These are phyloP conservation scores for Amanita fuliginea DNA, from an alignment of 768 basidiomycete species.

Conservation along the genomic window DNA sequence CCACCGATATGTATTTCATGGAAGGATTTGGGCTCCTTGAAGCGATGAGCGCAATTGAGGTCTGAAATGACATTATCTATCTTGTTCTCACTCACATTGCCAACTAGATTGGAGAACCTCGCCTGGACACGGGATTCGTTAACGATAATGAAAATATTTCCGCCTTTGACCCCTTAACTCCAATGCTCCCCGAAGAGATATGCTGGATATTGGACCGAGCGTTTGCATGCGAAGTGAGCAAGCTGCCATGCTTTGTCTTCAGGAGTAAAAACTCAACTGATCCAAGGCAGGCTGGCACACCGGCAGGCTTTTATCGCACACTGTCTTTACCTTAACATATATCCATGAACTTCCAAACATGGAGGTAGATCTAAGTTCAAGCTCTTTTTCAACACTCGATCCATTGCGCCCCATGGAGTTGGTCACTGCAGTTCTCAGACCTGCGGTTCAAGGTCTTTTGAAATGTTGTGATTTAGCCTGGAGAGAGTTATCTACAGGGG, in stretches of 20 bases:
- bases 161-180: conserved; percentile 51
- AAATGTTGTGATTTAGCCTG: conserved; percentile 79
- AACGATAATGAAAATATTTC: conserved; percentile 28
- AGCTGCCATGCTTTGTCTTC: neutral
- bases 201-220: conserved; percentile 83
- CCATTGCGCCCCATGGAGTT: conserved; percentile 46
- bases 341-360: conserved; percentile 54
- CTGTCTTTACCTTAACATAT: conserved; percentile 71
- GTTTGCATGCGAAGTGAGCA: conserved; percentile 65
- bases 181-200: conserved; percentile 65
- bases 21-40: conserved; percentile 69
- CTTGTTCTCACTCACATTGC: conserved; percentile 9
- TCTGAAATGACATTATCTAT: conserved; percentile 18
- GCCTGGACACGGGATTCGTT: conserved; percentile 75
- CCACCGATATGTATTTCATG: conserved; percentile 52
- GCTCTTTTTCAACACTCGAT: conserved; percentile 21
- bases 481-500: conserved; percentile 69
- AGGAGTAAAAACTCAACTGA: neutral
- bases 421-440: conserved; percentile 55
- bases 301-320: conserved; percentile 79
- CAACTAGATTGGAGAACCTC: conserved; percentile 76
- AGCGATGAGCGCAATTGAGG: conserved; percentile 92
- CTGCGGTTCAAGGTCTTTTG: conserved; percentile 54
- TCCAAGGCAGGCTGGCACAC: conserved; percentile 72
- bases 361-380: conserved; percentile 39